These are phyloP conservation scores for Tilletia horrida DNA, from an alignment of 1,284 basidiomycete genomes.

Conservation along the genomic window DNA sequence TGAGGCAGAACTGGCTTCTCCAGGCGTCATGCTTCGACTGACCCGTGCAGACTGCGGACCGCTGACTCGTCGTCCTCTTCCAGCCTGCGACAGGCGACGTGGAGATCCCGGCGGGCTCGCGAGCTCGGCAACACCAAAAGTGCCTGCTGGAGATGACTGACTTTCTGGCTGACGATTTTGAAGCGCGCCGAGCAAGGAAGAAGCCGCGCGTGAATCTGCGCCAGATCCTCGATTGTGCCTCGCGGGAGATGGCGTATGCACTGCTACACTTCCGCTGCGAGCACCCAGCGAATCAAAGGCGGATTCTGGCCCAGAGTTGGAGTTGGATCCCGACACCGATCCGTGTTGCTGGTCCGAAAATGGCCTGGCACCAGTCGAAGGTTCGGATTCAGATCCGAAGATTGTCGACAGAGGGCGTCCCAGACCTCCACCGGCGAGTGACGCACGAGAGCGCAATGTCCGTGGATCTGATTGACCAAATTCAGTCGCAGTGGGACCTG, in stretches of 20 bases:
- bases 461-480: not conserved
- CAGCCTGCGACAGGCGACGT: not conserved
- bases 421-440: not conserved
- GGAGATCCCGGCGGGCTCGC: slow-evolving; percentile 7
- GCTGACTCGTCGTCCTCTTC: not conserved
- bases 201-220: not conserved
- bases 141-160: not conserved
- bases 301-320: not conserved
- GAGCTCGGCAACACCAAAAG: slow-evolving; percentile 8
- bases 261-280: not conserved
- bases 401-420: slow-evolving; percentile 2
- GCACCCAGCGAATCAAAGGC: slow-evolving; percentile 5
- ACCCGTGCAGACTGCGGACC: not conserved
- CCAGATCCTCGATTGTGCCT: not conserved
- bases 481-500: not conserved
- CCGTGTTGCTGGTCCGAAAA: not conserved
- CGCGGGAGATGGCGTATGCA: not conserved
- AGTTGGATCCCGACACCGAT: not conserved
- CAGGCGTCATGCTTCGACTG: slow-evolving; percentile 6
- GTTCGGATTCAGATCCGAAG: slow-evolving; percentile 7
- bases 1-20: not conserved
- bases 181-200: not conserved
- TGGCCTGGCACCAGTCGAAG: not conserved
- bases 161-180: not conserved
- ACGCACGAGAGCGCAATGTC: not conserved